These are phyloP conservation scores for Plasmodium ovale DNA, from an alignment of 169 alveolate species.

Conservation along the genomic window DNA sequence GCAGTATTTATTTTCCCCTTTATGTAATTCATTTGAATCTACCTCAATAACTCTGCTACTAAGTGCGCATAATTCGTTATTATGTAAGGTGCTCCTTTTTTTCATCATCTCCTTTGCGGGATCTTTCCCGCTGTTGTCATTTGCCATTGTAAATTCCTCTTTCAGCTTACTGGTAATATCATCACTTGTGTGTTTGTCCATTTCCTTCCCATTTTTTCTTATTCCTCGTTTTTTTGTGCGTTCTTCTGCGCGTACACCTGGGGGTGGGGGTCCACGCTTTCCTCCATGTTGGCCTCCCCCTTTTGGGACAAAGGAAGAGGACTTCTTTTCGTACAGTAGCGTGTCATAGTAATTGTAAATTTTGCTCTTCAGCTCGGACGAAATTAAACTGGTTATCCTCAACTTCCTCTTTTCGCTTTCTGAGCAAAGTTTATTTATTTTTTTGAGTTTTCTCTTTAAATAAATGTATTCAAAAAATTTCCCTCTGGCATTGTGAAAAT, in stretches of 20 bases:
- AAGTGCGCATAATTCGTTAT: too few relatives aligned
- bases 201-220: neutral
- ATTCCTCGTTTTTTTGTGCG: neutral
- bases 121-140: neutral
- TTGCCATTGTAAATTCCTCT: neutral
- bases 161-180: too few relatives aligned
- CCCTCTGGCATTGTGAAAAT: conserved; percentile 41
- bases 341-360: conserved; percentile 47
- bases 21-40: too few relatives aligned
- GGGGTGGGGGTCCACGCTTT: too few relatives aligned
- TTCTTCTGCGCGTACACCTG: neutral
- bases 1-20: too few relatives aligned
- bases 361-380: conserved; percentile 45
- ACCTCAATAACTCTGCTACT: too few relatives aligned
- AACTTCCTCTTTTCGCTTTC: conserved; percentile 52
- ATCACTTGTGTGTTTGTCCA: too few relatives aligned
- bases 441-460: conserved; percentile 47
- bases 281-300: too few relatives aligned
- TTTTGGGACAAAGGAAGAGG: conserved; percentile 8
- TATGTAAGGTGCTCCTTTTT: neutral
- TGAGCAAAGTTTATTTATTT: conserved; percentile 13
- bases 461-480: conserved; percentile 64
- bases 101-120: neutral
- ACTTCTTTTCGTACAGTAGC: conserved; percentile 6
- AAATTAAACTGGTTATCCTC: conserved; percentile 10